These are phyloP conservation scores for Penicillium odoratum DNA, from an alignment of 495 filamentous ascomycete genomes.

Conservation along the genomic window DNA sequence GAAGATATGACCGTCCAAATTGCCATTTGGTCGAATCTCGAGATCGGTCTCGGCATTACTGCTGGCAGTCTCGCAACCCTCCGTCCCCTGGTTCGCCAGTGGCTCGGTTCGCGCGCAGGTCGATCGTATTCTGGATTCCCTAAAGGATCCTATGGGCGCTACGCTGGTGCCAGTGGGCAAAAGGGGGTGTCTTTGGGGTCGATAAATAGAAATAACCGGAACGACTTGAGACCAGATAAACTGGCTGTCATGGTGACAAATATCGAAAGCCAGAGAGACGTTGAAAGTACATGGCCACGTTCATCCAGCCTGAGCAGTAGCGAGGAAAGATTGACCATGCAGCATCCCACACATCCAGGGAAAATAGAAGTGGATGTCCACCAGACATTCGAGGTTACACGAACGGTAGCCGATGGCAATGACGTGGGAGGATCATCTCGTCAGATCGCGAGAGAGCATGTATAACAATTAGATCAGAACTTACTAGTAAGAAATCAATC, in stretches of 20 bases:
- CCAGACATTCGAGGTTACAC: conserved; percentile 38
- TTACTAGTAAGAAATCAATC: no score
- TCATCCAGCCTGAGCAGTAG: conserved; percentile 30
- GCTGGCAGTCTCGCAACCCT: conserved; percentile 49
- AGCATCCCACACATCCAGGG: conserved; percentile 11
- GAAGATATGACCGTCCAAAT: conserved; percentile 43
- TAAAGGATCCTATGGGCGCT: conserved; percentile 25
- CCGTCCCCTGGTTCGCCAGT: conserved; percentile 44
- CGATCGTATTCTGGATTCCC: conserved; percentile 29
- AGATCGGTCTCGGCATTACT: conserved; percentile 45
- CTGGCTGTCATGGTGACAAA: conserved; percentile 41
- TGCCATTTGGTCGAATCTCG: conserved; percentile 47
- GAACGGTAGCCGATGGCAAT: conserved; percentile 21
- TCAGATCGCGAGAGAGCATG: conserved; percentile 23
- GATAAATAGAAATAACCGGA: conserved; percentile 23
- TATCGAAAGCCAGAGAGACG: conserved; percentile 32
- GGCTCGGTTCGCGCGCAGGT: conserved; percentile 28
- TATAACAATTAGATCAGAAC: conserved; percentile 14
- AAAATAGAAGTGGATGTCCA: conserved; percentile 37
- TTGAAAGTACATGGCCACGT: conserved; percentile 19
- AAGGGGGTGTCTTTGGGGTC: conserved; percentile 33
- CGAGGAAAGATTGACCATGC: conserved; percentile 34
- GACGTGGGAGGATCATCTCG: conserved; percentile 12
- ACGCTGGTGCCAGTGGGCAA: conserved; percentile 14
- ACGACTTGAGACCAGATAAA: conserved; percentile 37